Base-by-base conservation (phyloP, 1,139 yeast genomes). In the Blastobotrys illinoisensis region DNA sequence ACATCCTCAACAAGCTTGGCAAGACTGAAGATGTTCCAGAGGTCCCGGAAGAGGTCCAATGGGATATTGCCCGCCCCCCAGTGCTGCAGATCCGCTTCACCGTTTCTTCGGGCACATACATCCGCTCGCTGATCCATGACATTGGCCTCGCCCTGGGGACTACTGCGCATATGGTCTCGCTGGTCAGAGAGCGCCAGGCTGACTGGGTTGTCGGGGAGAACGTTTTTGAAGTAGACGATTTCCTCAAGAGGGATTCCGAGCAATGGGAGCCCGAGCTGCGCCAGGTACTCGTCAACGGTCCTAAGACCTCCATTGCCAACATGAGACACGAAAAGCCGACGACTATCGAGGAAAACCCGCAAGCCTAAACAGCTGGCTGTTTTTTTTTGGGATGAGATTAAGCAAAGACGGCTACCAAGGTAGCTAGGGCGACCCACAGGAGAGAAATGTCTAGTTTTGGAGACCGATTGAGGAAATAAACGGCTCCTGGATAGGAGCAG, bases 71-170 rank as follows among this genome's bases (percentile, higher is more conserved):
- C 20, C 58, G 60, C 16, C 53, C 60, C 3, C 97, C 97, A 1
- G 62, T 86, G 55, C 64, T 90, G 44, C 93, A 86, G 63, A 80
- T 93, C 61, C 79, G 79, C 11, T 81, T 95, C 11, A 80, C 82
- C 48, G 99, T 93, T 0, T 87, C 97, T 0, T 89, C 98, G 0
- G 99, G 99, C 1, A 93, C 99, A 0, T 95, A 95, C 65, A 91
- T 95, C 51, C 79, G 99, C 61, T 87, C 97, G 14, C 74, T 95
- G 55, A 78, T 93, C 49, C 89, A 96, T 70, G 99, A 95, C 65
- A 78, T 88, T 50, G 98, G 97, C 1, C 79, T 88, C 58, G 86
- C 93, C 0, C 73, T 91, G 67, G 85, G 85, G 16, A 82, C 91
- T 0, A 82, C 90, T 16, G 90, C 96, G 0, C 91, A 89, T 66